Conservation (phyloP, 225 moss, liverwort and hornwort genomes). For the Straminergon stramineum region DNA sequence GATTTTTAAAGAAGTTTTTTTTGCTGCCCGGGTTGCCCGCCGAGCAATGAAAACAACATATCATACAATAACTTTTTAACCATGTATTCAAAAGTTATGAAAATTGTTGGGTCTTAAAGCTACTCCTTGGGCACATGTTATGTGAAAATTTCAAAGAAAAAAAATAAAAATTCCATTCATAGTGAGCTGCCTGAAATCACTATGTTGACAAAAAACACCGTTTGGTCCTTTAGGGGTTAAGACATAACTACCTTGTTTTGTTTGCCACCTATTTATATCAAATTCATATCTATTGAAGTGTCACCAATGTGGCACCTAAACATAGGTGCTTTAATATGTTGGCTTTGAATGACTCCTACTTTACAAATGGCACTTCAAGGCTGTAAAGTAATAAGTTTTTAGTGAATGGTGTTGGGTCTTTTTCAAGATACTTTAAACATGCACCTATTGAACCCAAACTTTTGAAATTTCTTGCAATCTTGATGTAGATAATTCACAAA, state of each 20-base stretch:
- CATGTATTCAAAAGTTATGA: too few species aligned
- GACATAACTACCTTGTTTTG: accelerated
- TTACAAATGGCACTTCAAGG: neutral
- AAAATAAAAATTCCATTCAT: too few species aligned
- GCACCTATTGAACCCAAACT: neutral
- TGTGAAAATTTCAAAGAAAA: too few species aligned
- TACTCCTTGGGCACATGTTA: too few species aligned
- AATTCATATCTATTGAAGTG: neutral
- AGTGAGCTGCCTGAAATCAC: too few species aligned
- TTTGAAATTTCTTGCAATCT: neutral
- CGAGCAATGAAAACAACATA: too few species aligned
- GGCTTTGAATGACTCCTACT: neutral
- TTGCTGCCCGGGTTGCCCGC: too few species aligned
- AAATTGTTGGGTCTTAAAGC: too few species aligned
- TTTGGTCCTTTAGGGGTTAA: too few species aligned
- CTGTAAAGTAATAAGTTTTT: neutral
- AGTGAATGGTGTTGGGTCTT: neutral
- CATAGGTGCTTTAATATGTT: neutral
- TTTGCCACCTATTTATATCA: neutral
- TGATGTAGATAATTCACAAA: neutral
- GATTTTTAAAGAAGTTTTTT: too few species aligned
- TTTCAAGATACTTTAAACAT: neutral
- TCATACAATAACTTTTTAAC: too few species aligned
- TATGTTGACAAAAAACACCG: too few species aligned
- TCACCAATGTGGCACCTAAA: neutral